Conservation (phyloP, 768 basidiomycete genomes). For the Daedaleopsis nitida region DNA sequence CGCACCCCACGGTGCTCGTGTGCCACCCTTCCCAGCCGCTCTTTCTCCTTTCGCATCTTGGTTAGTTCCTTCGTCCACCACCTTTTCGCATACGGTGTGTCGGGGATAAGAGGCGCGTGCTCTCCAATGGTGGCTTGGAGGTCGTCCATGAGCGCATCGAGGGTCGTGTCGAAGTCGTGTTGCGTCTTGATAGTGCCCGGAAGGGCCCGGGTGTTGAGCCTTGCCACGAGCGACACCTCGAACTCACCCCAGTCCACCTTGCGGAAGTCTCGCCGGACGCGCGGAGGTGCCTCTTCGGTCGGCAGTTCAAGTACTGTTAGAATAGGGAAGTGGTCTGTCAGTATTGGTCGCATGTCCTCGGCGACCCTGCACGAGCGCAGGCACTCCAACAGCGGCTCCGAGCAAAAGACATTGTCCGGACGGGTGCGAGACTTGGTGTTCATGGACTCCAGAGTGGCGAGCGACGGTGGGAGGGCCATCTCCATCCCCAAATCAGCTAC, state of each 20-base stretch:
- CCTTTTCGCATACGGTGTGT: constrained; percentile 29
- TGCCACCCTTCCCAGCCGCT: constrained; percentile 19
- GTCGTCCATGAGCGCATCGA: neutral
- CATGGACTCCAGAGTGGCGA: constrained; percentile 36
- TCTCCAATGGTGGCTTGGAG: constrained; percentile 23
- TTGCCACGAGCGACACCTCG: constrained; percentile 16
- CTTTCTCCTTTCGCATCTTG: constrained; percentile 12
- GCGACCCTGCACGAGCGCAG: constrained; percentile 33
- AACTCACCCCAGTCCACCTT: constrained; percentile 36
- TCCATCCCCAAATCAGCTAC: constrained; percentile 30
- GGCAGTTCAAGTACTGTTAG: constrained; percentile 29
- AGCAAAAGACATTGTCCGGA: constrained; percentile 47
- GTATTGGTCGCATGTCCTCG: constrained; percentile 15
- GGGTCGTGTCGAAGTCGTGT: no score
- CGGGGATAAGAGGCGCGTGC: constrained; percentile 23
- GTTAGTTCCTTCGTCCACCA: constrained; percentile 39
- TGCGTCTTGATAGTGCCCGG: no score
- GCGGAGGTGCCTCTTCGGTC: no score
- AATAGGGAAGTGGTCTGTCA: constrained; percentile 47
- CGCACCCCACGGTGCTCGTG: constrained; percentile 9
- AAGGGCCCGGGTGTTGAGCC: neutral
- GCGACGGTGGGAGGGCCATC: constrained; percentile 36
- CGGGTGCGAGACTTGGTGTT: constrained; percentile 37
- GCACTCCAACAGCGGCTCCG: constrained; percentile 16
- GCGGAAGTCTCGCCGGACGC: constrained; percentile 28